Percentiles rank a stretch among this genome's conserved stretches.
These are phyloP conservation scores for Diatrype stigma DNA, from an alignment of 2,329 filamentous ascomycete species.

Conservation along the genomic window DNA sequence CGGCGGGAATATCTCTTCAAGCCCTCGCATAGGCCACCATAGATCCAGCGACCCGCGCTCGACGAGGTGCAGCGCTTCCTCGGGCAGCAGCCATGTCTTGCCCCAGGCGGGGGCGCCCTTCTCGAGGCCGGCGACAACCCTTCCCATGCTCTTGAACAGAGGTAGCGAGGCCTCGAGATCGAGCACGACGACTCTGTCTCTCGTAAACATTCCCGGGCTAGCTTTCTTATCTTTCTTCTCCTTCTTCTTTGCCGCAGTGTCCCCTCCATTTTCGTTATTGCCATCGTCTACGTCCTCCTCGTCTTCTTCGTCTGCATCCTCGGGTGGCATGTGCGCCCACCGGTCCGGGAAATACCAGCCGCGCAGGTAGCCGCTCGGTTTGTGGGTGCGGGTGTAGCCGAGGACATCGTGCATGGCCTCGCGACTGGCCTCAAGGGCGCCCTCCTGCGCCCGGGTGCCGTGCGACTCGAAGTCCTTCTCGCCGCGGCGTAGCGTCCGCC, in stretches of 20 bases:
- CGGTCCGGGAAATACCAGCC: constrained; percentile 70
- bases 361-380: constrained; percentile 59
- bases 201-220: constrained; percentile 34
- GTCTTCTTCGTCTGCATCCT: constrained; percentile 10
- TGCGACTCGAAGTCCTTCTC: constrained; percentile 98
- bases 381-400: constrained; percentile 69
- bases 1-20: constrained; percentile 45
- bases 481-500: constrained; percentile 77
- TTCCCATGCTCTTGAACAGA: constrained; percentile 74
- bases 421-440: constrained; percentile 74
- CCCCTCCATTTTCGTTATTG: constrained; percentile 6
- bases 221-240: constrained; percentile 22
- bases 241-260: constrained; percentile 7
- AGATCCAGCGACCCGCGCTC: constrained; percentile 86
- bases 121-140: constrained; percentile 49
- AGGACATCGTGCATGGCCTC: constrained; percentile 87
- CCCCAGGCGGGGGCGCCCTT: constrained; percentile 53
- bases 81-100: constrained; percentile 78
- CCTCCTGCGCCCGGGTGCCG: constrained; percentile 76
- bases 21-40: constrained; percentile 66
- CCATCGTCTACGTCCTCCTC: constrained; percentile 15
- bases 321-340: constrained; percentile 34
- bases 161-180: constrained; percentile 65
- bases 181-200: constrained; percentile 60
- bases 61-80: constrained; percentile 85